Base-by-base conservation (phyloP, 1,284 basidiomycete genomes). In the Rhodotorula sp. region DNA sequence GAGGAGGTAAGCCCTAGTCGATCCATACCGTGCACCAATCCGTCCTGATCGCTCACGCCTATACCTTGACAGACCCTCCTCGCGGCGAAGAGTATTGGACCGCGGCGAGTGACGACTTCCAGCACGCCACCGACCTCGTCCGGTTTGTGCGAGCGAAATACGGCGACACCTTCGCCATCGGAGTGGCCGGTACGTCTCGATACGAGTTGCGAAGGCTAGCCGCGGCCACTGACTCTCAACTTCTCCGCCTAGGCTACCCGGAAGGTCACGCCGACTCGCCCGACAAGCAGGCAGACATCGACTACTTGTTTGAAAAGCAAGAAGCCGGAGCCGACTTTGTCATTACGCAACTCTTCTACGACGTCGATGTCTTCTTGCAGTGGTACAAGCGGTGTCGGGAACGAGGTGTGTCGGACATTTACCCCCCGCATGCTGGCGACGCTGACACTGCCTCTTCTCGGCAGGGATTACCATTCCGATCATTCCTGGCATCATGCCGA, bases 261-360 rank as follows among this genome's bases (percentile, higher is more conserved):
- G 92, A 98, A 81, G 88, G 88, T 62, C 89, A 87, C 62, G 76
- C 75, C 52, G 77, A 78, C 52, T 81, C 81, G 39, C 79, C 79
- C 59, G 79, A 81, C 59, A 78, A 80, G 65, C 72, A 80, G 57
- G 86, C 87, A 70, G 96, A 99, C 82, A 88, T 98, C 83, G 83
- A 87, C 72, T 94, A 87, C 81, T 86, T 99, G 76, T 93, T 92
- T 82, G 87, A 89, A 76, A 96, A 96, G 82, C 84, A 93, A 76
- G 91, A 93, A 73, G 90, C 89, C 23, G 93, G 93, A 61, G 91
- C 90, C 70, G 87, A 89, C 82, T 92, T 95, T 83, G 93, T 96
- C 81, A 93, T 96, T 84, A 96, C 93, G 0, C 93, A 96, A 82
- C 93, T 96, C 90, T 96, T 96, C 84, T 96, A 94, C 83, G 93